Evolutionary conservation across 306 rosid genomes (phyloP).

Genomic region (Adenanthera pavonina): DNA sequence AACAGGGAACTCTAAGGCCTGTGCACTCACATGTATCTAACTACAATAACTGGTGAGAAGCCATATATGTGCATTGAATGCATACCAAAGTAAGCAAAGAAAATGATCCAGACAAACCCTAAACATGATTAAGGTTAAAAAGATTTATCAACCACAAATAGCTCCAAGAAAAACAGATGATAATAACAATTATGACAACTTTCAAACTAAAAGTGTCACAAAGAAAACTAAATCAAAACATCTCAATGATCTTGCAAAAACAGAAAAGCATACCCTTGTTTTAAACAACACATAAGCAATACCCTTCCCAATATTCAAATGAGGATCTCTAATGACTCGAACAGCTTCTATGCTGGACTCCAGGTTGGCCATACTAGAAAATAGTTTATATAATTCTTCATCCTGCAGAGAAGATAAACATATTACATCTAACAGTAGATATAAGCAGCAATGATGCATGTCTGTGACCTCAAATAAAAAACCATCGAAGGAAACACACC

Average conservation of each 20-base stretch:
- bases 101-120: constrained; percentile 6
- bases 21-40: not conserved
- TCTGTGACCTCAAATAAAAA: constrained; percentile 4
- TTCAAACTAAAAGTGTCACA: constrained; percentile 7
- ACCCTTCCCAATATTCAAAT: constrained; percentile 86
- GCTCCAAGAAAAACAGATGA: not conserved
- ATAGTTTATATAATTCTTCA: constrained; percentile 88
- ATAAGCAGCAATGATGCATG: not conserved
- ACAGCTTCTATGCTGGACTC: constrained; percentile 77
- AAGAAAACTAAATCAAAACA: constrained; percentile 14
- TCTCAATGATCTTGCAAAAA: not conserved
- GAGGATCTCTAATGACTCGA: constrained; percentile 87
- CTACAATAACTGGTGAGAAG: not conserved
- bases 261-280: constrained; percentile 66
- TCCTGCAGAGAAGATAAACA: constrained; percentile 60
- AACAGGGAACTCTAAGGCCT: not conserved
- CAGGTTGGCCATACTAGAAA: constrained; percentile 62
- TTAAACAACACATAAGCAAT: constrained; percentile 82
- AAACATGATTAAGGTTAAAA: constrained; percentile 5
- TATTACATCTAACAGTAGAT: constrained; percentile 21
- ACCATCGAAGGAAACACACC: constrained; percentile 53
- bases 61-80: constrained; percentile 19
- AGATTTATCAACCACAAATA: constrained; percentile 17
- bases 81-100: constrained; percentile 3
- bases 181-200: constrained; percentile 10